These are phyloP conservation scores for Harringtonia lauricola DNA, from an alignment of 2,329 filamentous ascomycete genomes.

Conservation along the genomic window DNA sequence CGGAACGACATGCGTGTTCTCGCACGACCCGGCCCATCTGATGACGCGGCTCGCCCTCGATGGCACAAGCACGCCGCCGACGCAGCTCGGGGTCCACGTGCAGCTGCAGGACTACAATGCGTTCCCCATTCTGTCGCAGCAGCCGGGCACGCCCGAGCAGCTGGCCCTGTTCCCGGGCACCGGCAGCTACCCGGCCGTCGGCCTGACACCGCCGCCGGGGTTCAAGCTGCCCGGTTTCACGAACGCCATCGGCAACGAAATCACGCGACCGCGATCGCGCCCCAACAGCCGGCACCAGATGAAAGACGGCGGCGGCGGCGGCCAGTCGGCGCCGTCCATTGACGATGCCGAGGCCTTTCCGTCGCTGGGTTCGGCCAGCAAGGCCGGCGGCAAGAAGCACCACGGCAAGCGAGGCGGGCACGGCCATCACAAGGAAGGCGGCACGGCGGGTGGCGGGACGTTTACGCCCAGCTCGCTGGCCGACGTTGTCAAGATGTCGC, in stretches of 20 bases:
- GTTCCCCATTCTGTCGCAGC: conserved; percentile 70
- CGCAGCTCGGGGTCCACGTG: conserved; percentile 51
- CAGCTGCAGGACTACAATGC: conserved; percentile 75
- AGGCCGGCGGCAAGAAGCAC: conserved; percentile 71
- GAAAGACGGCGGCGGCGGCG: conserved; percentile 22
- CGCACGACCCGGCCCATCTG: conserved; percentile 82
- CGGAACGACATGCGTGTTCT: conserved; percentile 90
- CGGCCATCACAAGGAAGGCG: conserved; percentile 59
- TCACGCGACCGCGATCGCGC: conserved; percentile 66
- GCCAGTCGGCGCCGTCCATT: conserved; percentile 61
- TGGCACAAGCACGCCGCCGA: conserved; percentile 53
- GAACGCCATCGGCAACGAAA: conserved; percentile 30
- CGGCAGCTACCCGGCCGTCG: conserved; percentile 40
- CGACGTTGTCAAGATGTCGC: conserved; percentile 91
- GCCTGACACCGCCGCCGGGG: conserved; percentile 56
- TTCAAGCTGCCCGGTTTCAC: conserved; percentile 48
- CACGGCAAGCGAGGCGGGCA: conserved; percentile 85
- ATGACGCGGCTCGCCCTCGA: conserved; percentile 72
- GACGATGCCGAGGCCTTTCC: conserved; percentile 96
- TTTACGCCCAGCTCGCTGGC: conserved; percentile 67
- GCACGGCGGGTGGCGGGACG: neutral
- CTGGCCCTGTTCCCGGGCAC: conserved; percentile 39
- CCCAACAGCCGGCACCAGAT: conserved; percentile 71
- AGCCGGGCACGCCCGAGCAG: conserved; percentile 48
- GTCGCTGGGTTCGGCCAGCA: conserved; percentile 67